These are phyloP conservation scores for Scheffersomyces segobiensis DNA, from an alignment of 1,139 yeast species.

Conservation along the genomic window DNA sequence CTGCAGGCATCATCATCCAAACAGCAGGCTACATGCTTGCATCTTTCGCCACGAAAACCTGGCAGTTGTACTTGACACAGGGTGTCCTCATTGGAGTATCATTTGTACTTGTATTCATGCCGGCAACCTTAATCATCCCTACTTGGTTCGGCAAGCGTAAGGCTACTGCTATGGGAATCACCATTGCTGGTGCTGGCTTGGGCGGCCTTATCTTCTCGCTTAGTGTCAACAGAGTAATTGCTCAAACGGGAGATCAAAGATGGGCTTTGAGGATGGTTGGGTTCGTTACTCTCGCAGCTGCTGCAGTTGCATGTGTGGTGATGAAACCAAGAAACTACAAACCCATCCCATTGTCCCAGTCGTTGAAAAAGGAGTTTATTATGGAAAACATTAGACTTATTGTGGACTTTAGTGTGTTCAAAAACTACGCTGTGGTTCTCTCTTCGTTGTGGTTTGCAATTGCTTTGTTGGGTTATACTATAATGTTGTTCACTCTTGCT, in stretches of 20 bases:
- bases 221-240: slow-evolving; percentile 47
- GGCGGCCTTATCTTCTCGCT: slow-evolving; percentile 65
- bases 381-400: slow-evolving; percentile 21
- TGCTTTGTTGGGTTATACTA: slow-evolving; percentile 56
- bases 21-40: slow-evolving; percentile 63
- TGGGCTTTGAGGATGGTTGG: slow-evolving; percentile 72
- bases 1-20: slow-evolving; percentile 52
- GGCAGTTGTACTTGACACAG: slow-evolving; percentile 71
- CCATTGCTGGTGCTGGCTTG: slow-evolving; percentile 62
- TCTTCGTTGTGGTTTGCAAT: slow-evolving; percentile 58
- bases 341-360: slow-evolving; percentile 24
- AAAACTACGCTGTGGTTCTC: slow-evolving; percentile 38
- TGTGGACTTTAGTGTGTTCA: slow-evolving; percentile 31
- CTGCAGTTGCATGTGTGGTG: slow-evolving; percentile 34
- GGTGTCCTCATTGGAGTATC: slow-evolving; percentile 67
- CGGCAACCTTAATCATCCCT: slow-evolving; percentile 57
- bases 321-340: slow-evolving; percentile 47
- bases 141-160: slow-evolving; percentile 61
- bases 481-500: slow-evolving; percentile 61
- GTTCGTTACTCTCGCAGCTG: slow-evolving; percentile 45
- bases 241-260: slow-evolving; percentile 52
- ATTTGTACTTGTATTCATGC: slow-evolving; percentile 59
- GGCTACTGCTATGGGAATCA: slow-evolving; percentile 61
- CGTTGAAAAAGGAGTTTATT: slow-evolving; percentile 21
- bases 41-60: slow-evolving; percentile 57